These are phyloP conservation scores for Nicotiana rustica DNA, from an alignment of 305 asterid species.

Conservation along the genomic window DNA sequence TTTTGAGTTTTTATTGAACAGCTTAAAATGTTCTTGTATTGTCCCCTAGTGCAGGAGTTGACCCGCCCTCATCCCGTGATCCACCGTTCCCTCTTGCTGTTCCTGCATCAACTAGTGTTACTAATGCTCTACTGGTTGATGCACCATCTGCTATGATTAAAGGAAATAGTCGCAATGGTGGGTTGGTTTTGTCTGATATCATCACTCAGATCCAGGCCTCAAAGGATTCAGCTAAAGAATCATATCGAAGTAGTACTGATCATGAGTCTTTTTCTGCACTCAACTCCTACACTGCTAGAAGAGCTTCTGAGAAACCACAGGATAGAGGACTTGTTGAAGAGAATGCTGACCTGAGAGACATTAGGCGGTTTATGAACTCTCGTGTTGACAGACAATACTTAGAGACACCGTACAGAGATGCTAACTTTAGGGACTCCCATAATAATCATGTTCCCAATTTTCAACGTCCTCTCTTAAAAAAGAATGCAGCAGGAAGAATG, in stretches of 20 bases:
- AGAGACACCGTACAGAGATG: slow-evolving; percentile 71
- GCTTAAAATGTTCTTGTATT: slow-evolving; percentile 58
- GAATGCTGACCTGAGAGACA: slow-evolving; percentile 70
- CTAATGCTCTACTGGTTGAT: slow-evolving; percentile 60
- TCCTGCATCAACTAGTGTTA: slow-evolving; percentile 84
- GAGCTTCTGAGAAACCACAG: slow-evolving; percentile 76
- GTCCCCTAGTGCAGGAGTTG: slow-evolving; percentile 99
- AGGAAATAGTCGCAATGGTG: slow-evolving; percentile 79
- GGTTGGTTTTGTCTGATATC: slow-evolving; percentile 88
- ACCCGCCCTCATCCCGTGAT: slow-evolving; percentile 99
- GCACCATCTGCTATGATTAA: slow-evolving; percentile 63
- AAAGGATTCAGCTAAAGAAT: slow-evolving; percentile 73
- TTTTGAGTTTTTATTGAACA: slow-evolving; percentile 44
- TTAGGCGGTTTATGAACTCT: slow-evolving; percentile 68
- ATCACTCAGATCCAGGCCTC: slow-evolving; percentile 97
- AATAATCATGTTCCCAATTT: slow-evolving; percentile 81
- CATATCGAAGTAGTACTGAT: slow-evolving; percentile 67
- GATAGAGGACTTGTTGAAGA: slow-evolving; percentile 75
- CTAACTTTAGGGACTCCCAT: slow-evolving; percentile 72
- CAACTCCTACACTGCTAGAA: slow-evolving; percentile 77
- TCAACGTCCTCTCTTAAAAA: slow-evolving; percentile 92
- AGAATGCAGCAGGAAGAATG: slow-evolving; percentile 82
- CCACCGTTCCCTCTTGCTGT: slow-evolving; percentile 99
- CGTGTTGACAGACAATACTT: slow-evolving; percentile 73
- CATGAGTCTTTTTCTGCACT: slow-evolving; percentile 61